A percentile compares a stretch with the other conserved stretches of the same genome.
phyloP scores from a whole-genome alignment of 805 yeast genomes.

The Schwanniomyces sp. region DNA sequence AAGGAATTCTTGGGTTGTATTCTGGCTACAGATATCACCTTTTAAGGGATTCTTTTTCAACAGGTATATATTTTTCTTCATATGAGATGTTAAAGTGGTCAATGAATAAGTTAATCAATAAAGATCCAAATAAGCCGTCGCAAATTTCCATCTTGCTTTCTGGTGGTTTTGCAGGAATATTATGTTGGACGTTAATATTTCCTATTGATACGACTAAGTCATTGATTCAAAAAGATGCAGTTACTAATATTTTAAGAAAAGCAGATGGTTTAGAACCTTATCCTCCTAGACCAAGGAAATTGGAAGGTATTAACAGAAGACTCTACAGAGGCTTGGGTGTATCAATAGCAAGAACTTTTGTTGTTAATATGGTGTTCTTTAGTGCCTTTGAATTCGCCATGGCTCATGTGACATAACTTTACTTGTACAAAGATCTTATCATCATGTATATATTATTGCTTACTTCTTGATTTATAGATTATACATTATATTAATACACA shows the following conservation, averaged over 20 bases:
- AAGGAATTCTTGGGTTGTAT: constrained; percentile 66
- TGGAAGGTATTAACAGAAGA: constrained; percentile 35
- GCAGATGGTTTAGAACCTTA: constrained; percentile 46
- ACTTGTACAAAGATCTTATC: background rate
- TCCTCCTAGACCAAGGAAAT: constrained; percentile 28
- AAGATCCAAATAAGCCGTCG: constrained; percentile 25
- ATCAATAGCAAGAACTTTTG: constrained; percentile 66
- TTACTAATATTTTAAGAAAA: constrained; percentile 60
- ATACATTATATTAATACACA: background rate
- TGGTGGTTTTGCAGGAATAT: constrained; percentile 78
- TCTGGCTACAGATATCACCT: constrained; percentile 73
- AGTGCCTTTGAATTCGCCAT: constrained; percentile 67
- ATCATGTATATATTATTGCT: background rate
- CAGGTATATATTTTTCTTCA: constrained; percentile 71
- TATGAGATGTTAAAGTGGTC: constrained; percentile 71
- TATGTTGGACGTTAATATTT: constrained; percentile 73
- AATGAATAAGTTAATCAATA: constrained; percentile 31
- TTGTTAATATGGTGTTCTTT: constrained; percentile 76
- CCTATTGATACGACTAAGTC: constrained; percentile 83
- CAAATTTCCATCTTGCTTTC: constrained; percentile 45
- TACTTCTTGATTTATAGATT: background rate
- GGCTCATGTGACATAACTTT: constrained; percentile 39
- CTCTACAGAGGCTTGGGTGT: constrained; percentile 80
- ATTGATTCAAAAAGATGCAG: constrained; percentile 70
- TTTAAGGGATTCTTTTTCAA: constrained; percentile 65